Conservation (phyloP, 345 rosid species). For the Citrus australasica region DNA sequence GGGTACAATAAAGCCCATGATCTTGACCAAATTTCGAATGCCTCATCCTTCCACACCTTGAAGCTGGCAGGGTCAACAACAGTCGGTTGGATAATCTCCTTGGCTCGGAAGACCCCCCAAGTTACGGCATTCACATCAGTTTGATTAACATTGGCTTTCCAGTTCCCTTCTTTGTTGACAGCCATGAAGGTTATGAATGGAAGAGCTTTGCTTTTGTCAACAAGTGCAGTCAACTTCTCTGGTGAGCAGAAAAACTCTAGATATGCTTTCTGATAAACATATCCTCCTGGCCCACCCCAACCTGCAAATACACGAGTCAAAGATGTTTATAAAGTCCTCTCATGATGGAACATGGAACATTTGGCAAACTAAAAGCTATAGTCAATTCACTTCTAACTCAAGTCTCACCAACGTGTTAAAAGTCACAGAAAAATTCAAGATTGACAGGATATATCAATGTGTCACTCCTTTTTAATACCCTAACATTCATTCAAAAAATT, state of each 20-base stretch:
- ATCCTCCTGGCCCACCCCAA: constrained; percentile 98
- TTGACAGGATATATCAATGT: not conserved
- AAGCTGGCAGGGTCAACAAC: constrained; percentile 98
- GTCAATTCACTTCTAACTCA: not conserved
- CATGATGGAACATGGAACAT: not conserved
- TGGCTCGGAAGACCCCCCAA: constrained; percentile 95
- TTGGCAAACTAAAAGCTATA: not conserved
- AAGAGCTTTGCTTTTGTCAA: constrained; percentile 64
- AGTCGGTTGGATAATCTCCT: constrained; percentile 89
- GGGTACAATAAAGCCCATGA: constrained; percentile 81
- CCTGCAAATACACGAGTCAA: constrained; percentile 41
- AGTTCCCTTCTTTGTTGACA: constrained; percentile 56
- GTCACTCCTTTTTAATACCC: not conserved
- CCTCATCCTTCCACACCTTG: constrained; percentile 94
- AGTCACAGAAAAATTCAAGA: not conserved
- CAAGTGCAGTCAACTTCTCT: constrained; percentile 57
- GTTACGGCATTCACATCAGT: constrained; percentile 84
- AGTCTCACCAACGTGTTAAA: not conserved
- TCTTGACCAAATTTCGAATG: constrained; percentile 92
- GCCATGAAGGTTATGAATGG: constrained; percentile 69
- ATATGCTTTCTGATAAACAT: constrained; percentile 93
- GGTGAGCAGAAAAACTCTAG: constrained; percentile 91
- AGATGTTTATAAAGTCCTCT: not conserved
- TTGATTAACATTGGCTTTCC: constrained; percentile 50
- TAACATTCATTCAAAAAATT: not conserved